phyloP scores from a whole-genome alignment of 495 filamentous ascomycete genomes.

The Tetracladium setigerum region DNA sequence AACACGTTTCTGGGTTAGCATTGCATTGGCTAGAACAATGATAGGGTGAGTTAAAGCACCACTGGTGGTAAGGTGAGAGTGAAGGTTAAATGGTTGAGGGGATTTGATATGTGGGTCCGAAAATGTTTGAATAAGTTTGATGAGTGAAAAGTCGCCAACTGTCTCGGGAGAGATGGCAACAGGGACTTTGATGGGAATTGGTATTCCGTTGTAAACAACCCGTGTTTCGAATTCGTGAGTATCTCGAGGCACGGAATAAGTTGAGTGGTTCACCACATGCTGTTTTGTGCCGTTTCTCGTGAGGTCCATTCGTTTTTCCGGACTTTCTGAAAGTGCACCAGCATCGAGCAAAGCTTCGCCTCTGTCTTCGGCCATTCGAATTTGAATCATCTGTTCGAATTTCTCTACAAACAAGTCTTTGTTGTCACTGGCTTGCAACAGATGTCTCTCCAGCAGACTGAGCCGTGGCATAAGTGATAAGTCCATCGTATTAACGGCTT shows the following conservation, averaged over 20 bases:
- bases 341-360: slow-evolving; percentile 32
- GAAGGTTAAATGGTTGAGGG: slow-evolving; percentile 79
- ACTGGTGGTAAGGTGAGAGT: slow-evolving; percentile 89
- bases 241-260: slow-evolving; percentile 72
- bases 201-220: slow-evolving; percentile 90
- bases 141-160: slow-evolving; percentile 93
- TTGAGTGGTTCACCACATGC: slow-evolving; percentile 36
- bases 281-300: slow-evolving; percentile 47
- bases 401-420: slow-evolving; percentile 98
- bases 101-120: slow-evolving; percentile 68
- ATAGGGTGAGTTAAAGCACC: slow-evolving; percentile 73
- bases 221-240: slow-evolving; percentile 96
- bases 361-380: slow-evolving; percentile 45
- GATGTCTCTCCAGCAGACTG: slow-evolving; percentile 72
- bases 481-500: slow-evolving; percentile 94
- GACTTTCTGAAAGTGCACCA: slow-evolving; percentile 36
- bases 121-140: slow-evolving; percentile 95
- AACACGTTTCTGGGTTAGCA: slow-evolving; percentile 93
- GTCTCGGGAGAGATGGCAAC: slow-evolving; percentile 90
- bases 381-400: slow-evolving; percentile 88
- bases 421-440: slow-evolving; percentile 83
- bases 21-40: slow-evolving; percentile 68
- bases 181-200: slow-evolving; percentile 92
- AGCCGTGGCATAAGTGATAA: slow-evolving; percentile 87
- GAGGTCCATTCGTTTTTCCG: slow-evolving; percentile 38